A percentile compares a stretch with the other conserved stretches of the same genome.
Evolutionary conservation across 2,329 filamentous ascomycete genomes (phyloP).

Genomic region (Alternaria longipes): DNA sequence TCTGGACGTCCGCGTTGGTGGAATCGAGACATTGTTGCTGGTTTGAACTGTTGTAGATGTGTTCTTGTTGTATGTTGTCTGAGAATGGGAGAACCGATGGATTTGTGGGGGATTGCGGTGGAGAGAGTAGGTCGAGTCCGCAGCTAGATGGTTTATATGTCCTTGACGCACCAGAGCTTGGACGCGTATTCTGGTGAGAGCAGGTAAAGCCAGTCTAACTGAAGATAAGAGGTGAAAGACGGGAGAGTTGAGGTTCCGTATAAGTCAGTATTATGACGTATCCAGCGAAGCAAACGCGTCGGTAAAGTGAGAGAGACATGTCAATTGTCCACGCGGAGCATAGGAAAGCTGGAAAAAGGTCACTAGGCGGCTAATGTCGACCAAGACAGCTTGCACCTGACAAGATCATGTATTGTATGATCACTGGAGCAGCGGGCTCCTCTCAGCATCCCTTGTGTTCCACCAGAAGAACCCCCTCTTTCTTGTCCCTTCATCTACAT

Average conservation of each 20-base stretch:
- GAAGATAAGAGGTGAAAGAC: background rate
- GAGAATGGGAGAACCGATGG: background rate
- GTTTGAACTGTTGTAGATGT: background rate
- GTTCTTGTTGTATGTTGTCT: background rate
- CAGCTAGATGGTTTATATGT: background rate
- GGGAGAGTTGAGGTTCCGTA: background rate
- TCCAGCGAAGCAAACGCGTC: background rate
- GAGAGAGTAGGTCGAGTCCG: background rate
- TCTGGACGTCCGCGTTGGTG: background rate
- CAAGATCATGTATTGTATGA: background rate
- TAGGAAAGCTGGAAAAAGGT: background rate
- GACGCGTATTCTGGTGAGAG: background rate
- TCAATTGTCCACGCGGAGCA: background rate
- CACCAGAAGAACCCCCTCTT: slow-evolving; percentile 37
- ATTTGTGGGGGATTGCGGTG: background rate
- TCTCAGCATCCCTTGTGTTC: slow-evolving; percentile 29
- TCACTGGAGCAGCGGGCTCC: slow-evolving; percentile 30
- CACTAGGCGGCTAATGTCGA: background rate
- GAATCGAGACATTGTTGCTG: background rate
- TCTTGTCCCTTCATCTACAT: slow-evolving; percentile 38
- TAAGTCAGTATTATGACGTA: background rate
- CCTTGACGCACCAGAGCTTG: background rate
- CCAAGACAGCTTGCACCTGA: background rate
- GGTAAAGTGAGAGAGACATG: background rate
- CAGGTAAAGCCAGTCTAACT: background rate